These are phyloP conservation scores for Hawksworthiomyces lignivorus DNA, from an alignment of 2,329 filamentous ascomycete species.

Conservation along the genomic window DNA sequence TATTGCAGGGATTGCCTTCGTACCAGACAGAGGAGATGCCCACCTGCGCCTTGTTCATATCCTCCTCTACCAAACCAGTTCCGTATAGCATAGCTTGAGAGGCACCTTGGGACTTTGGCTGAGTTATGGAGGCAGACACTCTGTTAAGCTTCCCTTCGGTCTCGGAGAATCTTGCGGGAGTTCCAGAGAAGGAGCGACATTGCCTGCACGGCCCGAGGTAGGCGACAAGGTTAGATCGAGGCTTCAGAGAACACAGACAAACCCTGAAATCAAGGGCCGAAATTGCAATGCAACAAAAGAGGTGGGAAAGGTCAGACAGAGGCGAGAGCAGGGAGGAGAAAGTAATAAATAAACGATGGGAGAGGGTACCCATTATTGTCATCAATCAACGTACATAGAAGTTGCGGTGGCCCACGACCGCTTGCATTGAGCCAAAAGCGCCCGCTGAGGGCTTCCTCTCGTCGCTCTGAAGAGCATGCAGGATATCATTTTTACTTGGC, in stretches of 20 bases:
- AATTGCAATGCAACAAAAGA: no score
- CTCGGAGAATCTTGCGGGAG: slow-evolving; percentile 39
- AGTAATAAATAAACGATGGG: no score
- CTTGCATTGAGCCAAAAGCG: not conserved
- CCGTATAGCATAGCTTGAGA: slow-evolving; percentile 99
- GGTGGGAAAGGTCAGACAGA: not conserved
- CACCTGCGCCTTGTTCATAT: slow-evolving; percentile 95
- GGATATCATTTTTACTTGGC: no score
- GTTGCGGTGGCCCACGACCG: not conserved
- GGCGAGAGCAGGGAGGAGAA: no score
- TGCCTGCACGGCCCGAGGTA: no score
- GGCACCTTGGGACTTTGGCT: slow-evolving; percentile 95
- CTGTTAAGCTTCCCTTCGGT: slow-evolving; percentile 62
- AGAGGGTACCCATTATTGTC: no score
- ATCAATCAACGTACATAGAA: slow-evolving; percentile 2
- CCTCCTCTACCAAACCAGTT: slow-evolving; percentile 75
- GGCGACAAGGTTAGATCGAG: no score
- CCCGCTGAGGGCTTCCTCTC: no score
- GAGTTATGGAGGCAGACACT: slow-evolving; percentile 77
- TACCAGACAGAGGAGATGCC: slow-evolving; percentile 99
- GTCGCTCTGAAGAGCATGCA: no score
- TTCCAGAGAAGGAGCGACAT: slow-evolving; percentile 45
- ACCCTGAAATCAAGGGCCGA: no score
- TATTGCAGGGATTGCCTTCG: slow-evolving; percentile 97
- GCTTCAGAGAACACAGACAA: no score